Evolutionary conservation across 2,329 filamentous ascomycete species (phyloP), one percentile per base, ranked within the genome.

Genomic region (Lachnellula hyalina): DNA sequence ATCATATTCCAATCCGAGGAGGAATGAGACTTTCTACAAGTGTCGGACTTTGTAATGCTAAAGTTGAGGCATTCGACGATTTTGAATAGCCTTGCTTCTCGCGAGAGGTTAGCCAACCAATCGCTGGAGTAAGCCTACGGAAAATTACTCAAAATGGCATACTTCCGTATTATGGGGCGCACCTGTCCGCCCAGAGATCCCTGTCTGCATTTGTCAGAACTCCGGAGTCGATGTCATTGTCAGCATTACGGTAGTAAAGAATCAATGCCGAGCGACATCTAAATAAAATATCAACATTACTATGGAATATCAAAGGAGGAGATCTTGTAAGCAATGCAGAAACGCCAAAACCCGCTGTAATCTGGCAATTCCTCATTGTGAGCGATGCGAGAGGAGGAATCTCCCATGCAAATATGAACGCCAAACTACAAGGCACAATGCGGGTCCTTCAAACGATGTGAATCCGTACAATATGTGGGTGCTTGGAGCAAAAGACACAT

Each of bases 261-360:
- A 32, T 32, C 12, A 4, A 32, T 12, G 1, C 28, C 8, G 11
- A 32, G 28, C 28, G 11, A 32, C 28, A 32, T 32, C 28, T 11
- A 12, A 12, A 12, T 12, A 32, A 32, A 12, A 32, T 32, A 32
- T 32, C 28, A 32, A 40, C 50, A 52, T 21, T 35, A 34, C n/a
- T 35, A 57, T 57, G 55, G 55, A 55, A 7, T 47, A 15, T 34
- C 32, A 49, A 11, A 49, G 54, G 21, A 61, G 56, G 28, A 61
- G 54, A 36, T 57, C 59, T n/a, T 61, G 59, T 38, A 49, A 11
- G 4, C 49, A 52, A 21, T 61, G 57, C 48, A 49, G 59, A 19
- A 6, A 17, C 1, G 49, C 59, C 4, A 61, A 61, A 41, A 57
- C 56, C 5, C 47, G 54, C 32, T 61, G 59, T 44, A 59, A 49